These are phyloP conservation scores for Penicillium taxi DNA, from an alignment of 495 filamentous ascomycete species.

Conservation along the genomic window DNA sequence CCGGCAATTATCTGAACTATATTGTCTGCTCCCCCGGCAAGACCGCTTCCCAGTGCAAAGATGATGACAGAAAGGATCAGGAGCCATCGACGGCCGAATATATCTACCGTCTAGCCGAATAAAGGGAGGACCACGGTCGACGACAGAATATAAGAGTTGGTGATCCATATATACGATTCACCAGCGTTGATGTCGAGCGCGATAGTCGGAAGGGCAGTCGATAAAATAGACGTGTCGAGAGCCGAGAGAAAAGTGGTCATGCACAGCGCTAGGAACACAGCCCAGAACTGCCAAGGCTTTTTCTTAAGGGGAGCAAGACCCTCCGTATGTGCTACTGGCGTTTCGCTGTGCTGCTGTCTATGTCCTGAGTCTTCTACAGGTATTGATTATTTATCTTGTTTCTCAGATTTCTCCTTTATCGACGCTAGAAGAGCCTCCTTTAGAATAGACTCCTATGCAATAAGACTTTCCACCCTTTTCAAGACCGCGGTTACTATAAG, in stretches of 20 bases:
- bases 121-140: conserved; percentile 18
- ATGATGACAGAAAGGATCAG: conserved; percentile 28
- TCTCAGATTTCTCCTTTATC: too few relatives aligned
- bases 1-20: conserved; percentile 19
- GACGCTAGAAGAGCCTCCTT: too few relatives aligned
- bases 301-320: too few relatives aligned
- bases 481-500: too few relatives aligned
- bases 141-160: background rate
- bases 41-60: conserved; percentile 32
- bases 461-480: too few relatives aligned
- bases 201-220: background rate
- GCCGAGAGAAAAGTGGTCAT: background rate
- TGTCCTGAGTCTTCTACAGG: too few relatives aligned
- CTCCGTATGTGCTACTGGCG: too few relatives aligned
- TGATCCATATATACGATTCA: background rate
- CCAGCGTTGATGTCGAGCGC: background rate
- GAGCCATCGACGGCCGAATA: conserved; percentile 45
- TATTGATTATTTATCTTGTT: too few relatives aligned
- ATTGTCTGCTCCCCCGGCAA: conserved; percentile 21
- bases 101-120: conserved; percentile 35
- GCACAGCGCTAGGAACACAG: too few relatives aligned
- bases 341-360: too few relatives aligned
- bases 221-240: background rate
- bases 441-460: too few relatives aligned
- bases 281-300: too few relatives aligned